phyloP scores from a whole-genome alignment of 306 rosid species.

The Malus domestica region DNA sequence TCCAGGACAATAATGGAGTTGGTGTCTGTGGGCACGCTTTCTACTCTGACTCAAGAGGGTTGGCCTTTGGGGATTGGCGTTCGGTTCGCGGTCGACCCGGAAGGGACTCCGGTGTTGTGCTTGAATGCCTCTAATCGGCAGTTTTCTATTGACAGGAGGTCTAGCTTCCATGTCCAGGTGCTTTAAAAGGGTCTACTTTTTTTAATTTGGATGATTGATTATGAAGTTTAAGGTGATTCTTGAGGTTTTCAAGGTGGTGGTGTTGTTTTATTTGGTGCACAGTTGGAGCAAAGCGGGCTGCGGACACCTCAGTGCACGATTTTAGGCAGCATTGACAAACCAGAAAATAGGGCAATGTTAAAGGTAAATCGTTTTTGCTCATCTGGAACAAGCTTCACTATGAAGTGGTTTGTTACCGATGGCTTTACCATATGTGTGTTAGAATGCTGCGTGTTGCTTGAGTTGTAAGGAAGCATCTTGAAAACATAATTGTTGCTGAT shows the following conservation, averaged over 20 bases:
- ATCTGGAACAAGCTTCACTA: neutral
- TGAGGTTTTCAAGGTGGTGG: neutral
- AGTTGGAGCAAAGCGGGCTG: conserved; percentile 69
- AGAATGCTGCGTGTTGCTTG: neutral
- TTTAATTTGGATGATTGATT: neutral
- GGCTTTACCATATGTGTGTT: neutral
- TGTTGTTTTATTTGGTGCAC: conserved; percentile 17
- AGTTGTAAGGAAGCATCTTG: neutral
- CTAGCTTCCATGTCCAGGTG: conserved; percentile 89
- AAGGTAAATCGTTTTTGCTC: conserved; percentile 24
- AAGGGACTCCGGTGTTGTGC: conserved; percentile 68
- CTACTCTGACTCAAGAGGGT: conserved; percentile 48
- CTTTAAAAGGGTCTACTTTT: neutral
- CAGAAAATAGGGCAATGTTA: conserved; percentile 34
- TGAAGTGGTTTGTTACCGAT: neutral
- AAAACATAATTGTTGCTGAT: neutral
- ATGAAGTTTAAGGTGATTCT: neutral
- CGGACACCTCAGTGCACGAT: conserved; percentile 88
- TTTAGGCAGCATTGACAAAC: conserved; percentile 67
- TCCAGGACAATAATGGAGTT: conserved; percentile 84
- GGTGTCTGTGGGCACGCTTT: conserved; percentile 60
- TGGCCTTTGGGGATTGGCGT: conserved; percentile 80
- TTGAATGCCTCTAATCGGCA: conserved; percentile 29
- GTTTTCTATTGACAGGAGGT: conserved; percentile 28
- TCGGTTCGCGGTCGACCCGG: conserved; percentile 58